phyloP scores from a whole-genome alignment of 345 rosid genomes.

The Euphorbia pulcherrima region DNA sequence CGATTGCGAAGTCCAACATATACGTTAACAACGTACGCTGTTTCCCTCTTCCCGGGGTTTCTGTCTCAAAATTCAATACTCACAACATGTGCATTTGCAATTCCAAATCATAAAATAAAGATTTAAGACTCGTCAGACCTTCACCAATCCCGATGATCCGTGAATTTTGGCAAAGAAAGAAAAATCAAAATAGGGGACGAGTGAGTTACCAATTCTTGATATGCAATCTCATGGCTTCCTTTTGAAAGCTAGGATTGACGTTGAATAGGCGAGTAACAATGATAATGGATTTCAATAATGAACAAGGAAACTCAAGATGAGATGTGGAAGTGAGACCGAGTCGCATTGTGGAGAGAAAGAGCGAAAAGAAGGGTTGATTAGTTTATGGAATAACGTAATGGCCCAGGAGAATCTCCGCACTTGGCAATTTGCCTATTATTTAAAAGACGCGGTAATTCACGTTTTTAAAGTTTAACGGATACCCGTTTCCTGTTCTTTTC shows the following conservation, averaged over 20 bases:
- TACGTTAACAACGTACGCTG: slow-evolving; percentile 19
- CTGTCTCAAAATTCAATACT: slow-evolving; percentile 2
- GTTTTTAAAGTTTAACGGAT: not conserved
- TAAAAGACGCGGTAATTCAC: not conserved
- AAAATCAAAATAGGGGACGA: not conserved
- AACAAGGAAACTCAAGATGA: not conserved
- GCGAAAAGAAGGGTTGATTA: not conserved
- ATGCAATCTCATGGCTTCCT: not conserved
- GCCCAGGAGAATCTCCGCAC: slow-evolving; percentile 1
- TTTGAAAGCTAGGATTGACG: not conserved
- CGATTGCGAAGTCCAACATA: not conserved
- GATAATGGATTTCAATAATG: not conserved
- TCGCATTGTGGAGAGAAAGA: not conserved
- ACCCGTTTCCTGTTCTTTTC: too few relatives aligned
- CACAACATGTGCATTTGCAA: slow-evolving; percentile 20
- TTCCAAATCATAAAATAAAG: not conserved
- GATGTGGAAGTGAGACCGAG: not conserved
- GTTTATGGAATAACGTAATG: not conserved
- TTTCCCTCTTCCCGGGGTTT: slow-evolving; percentile 32
- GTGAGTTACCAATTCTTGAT: not conserved
- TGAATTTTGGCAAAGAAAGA: not conserved
- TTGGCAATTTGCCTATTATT: not conserved
- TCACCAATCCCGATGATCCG: not conserved
- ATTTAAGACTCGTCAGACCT: not conserved
- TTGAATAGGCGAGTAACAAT: not conserved